phyloP scores from a whole-genome alignment of 2,329 filamentous ascomycete species.

The Corynespora cassiicola region DNA sequence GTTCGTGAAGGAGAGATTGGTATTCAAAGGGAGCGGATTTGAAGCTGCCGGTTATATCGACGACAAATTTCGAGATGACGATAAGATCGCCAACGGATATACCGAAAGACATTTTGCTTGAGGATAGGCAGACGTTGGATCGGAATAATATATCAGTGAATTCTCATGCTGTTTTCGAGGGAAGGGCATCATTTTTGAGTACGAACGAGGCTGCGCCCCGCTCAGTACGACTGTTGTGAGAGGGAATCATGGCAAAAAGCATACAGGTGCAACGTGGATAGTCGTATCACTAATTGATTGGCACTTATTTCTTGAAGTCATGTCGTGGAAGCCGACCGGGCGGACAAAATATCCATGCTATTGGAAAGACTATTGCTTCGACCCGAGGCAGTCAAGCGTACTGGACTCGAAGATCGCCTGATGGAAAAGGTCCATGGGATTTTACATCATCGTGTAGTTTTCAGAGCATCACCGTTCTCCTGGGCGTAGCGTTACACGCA shows the following conservation, averaged over 20 bases:
- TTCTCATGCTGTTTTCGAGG: background rate
- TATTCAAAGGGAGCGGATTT: constrained; percentile 16
- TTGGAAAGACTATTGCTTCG: too few species aligned
- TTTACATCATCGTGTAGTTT: background rate
- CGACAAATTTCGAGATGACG: constrained; percentile 26
- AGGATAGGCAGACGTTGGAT: background rate
- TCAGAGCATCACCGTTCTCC: constrained; percentile 1
- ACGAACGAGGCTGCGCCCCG: constrained; percentile 2
- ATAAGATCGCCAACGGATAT: constrained; percentile 36
- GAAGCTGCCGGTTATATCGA: constrained; percentile 22
- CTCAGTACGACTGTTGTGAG: constrained; percentile 7
- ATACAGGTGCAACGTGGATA: too few species aligned
- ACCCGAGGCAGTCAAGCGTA: too few species aligned
- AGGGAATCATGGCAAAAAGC: background rate
- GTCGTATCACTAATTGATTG: background rate
- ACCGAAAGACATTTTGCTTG: constrained; percentile 25
- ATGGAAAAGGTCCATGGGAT: background rate
- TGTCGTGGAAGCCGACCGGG: too few species aligned
- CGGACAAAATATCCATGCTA: too few species aligned
- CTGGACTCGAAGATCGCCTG: background rate
- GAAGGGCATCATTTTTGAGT: background rate
- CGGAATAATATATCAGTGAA: background rate
- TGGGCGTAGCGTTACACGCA: constrained; percentile 7
- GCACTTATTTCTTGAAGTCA: too few species aligned
- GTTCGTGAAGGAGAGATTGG: constrained; percentile 19